These are phyloP conservation scores for Fusarium palustre DNA, from an alignment of 2,329 filamentous ascomycete genomes.

Conservation along the genomic window DNA sequence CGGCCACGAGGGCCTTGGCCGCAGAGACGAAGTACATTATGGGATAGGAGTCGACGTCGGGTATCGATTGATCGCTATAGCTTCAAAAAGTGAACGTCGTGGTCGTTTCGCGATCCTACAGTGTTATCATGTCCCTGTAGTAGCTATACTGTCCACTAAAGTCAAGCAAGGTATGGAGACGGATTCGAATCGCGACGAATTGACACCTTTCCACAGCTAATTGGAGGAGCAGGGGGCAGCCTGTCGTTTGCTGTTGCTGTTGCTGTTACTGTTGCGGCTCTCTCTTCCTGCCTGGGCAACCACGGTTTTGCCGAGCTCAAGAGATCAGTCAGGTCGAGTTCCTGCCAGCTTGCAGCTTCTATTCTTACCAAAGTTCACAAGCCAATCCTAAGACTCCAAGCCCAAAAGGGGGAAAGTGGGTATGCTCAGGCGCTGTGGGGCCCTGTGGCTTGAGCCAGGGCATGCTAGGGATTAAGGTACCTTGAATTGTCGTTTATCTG, in stretches of 20 bases:
- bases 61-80: conserved; percentile 16
- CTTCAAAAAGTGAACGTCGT: conserved; percentile 31
- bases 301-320: conserved; percentile 42
- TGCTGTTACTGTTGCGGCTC: conserved; percentile 5
- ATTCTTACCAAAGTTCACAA: conserved; percentile 27
- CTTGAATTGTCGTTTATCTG: conserved; percentile 37
- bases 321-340: conserved; percentile 9
- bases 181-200: conserved; percentile 42
- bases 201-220: conserved; percentile 49
- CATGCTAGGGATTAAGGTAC: conserved; percentile 12
- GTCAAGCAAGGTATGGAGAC: conserved; percentile 13
- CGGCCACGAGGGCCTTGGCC: conserved; percentile 58
- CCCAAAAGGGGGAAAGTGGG: conserved; percentile 41
- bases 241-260: conserved; percentile 5
- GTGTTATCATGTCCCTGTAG: conserved; percentile 28
- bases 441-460: conserved; percentile 32
- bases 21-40: conserved; percentile 52
- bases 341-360: conserved; percentile 37
- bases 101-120: conserved; percentile 25
- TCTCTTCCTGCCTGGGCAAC: conserved; percentile 24
- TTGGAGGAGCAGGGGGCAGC: conserved; percentile 20
- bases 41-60: conserved; percentile 3
- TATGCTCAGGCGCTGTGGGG: not conserved
- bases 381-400: conserved; percentile 30
- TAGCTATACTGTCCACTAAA: conserved; percentile 36